A percentile compares a stretch with the other conserved stretches of the same genome.
Conservation (phyloP, 768 basidiomycete genomes). For the Suillus alpinus region DNA sequence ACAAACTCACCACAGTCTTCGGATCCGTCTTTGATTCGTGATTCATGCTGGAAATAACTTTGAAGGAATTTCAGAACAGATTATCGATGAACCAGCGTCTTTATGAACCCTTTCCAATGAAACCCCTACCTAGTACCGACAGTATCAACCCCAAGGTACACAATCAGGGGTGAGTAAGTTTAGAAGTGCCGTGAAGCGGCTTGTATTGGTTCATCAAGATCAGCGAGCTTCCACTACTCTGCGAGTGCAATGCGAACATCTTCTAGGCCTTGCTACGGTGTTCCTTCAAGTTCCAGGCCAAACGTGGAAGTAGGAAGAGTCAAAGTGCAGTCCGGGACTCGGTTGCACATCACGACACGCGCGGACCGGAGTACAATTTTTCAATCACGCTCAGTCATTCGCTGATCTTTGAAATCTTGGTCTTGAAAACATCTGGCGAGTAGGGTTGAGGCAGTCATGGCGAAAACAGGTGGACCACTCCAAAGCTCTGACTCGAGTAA, state of each 20-base stretch:
- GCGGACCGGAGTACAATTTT: conserved; percentile 1
- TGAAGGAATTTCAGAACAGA: neutral
- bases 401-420: neutral
- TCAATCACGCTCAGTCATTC: neutral
- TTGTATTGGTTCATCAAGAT: neutral
- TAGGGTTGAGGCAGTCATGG: conserved; percentile 16
- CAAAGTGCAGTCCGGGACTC: neutral
- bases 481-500: conserved; percentile 5
- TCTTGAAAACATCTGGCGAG: neutral
- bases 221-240: neutral
- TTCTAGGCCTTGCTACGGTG: neutral
- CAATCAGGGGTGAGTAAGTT: neutral
- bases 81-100: neutral
- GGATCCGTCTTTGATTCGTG: neutral
- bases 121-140: too few relatives aligned
- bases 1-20: neutral
- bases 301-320: too few relatives aligned
- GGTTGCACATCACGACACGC: neutral
- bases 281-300: neutral
- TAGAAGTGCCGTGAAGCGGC: neutral
- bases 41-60: neutral
- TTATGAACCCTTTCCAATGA: neutral
- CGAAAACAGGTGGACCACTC: conserved; percentile 5
- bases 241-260: neutral
- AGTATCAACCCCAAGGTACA: neutral